phyloP scores from a whole-genome alignment of 2,329 filamentous ascomycete genomes.

The Talaromyces sp. region DNA sequence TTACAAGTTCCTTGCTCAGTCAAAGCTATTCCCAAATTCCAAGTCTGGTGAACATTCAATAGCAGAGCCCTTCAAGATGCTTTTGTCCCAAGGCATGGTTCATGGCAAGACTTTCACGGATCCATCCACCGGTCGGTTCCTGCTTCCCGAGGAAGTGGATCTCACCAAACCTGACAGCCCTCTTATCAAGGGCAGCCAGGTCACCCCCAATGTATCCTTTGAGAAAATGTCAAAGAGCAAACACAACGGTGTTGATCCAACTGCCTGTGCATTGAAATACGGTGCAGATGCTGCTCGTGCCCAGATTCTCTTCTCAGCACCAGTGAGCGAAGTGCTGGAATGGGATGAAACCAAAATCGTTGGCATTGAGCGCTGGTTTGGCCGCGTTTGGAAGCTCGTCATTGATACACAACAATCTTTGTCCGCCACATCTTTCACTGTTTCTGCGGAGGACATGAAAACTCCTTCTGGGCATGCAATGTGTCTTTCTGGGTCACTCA shows the following conservation, averaged over 20 bases:
- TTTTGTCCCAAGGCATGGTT: conserved; percentile 91
- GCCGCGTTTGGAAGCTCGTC: conserved; percentile 65
- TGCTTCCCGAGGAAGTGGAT: conserved; percentile 76
- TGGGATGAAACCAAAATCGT: conserved; percentile 85
- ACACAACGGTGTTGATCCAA: conserved; percentile 85
- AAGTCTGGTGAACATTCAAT: conserved; percentile 37
- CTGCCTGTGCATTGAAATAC: conserved; percentile 69
- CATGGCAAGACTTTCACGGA: conserved; percentile 83
- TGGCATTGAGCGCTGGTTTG: conserved; percentile 80
- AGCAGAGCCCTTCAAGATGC: conserved; percentile 77
- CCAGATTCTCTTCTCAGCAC: conserved; percentile 87
- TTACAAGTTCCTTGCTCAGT: conserved; percentile 76
- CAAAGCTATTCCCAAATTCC: conserved; percentile 41
- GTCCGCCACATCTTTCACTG: conserved; percentile 20
- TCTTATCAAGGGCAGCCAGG: conserved; percentile 63
- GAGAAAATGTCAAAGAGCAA: conserved; percentile 98
- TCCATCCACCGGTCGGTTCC: conserved; percentile 72
- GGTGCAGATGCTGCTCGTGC: conserved; percentile 83
- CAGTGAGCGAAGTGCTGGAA: conserved; percentile 78
- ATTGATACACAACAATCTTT: conserved; percentile 35
- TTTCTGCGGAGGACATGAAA: conserved; percentile 24
- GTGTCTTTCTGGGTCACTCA: conserved; percentile 30
- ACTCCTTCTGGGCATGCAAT: conserved; percentile 25
- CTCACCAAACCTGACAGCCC: conserved; percentile 59
- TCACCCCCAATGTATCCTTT: conserved; percentile 64